Percentiles rank a stretch among this genome's conserved stretches.
These are phyloP conservation scores for Wickerhamomyces chaumierensis DNA, from an alignment of 805 yeast species.

Conservation along the genomic window DNA sequence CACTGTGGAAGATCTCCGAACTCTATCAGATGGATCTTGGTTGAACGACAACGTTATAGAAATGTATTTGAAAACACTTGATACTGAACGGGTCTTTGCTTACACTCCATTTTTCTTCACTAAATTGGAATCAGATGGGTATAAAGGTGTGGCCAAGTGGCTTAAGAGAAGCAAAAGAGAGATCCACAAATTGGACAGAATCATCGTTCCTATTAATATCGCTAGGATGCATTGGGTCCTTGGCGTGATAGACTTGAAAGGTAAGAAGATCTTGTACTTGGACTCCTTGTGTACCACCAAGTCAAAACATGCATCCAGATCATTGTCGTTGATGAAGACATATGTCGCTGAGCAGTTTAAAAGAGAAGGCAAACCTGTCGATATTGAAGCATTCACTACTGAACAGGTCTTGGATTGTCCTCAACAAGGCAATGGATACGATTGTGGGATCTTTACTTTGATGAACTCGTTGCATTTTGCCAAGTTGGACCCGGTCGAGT, in stretches of 20 bases:
- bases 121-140: conserved; percentile 60
- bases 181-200: conserved; percentile 48
- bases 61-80: conserved; percentile 43
- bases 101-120: conserved; percentile 88
- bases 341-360: conserved; percentile 64
- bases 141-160: conserved; percentile 76
- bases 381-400: conserved; percentile 23
- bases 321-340: conserved; percentile 36
- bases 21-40: conserved; percentile 68
- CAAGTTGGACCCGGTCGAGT: conserved; percentile 22
- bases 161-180: conserved; percentile 63
- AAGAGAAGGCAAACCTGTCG: conserved; percentile 25
- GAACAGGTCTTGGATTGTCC: conserved; percentile 42
- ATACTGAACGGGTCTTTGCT: conserved; percentile 35
- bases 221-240: conserved; percentile 87
- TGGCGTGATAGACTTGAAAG: conserved; percentile 59
- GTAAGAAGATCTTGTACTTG: conserved; percentile 50
- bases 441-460: conserved; percentile 92
- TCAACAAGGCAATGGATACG: conserved; percentile 80
- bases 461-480: conserved; percentile 59
- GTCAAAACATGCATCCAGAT: conserved; percentile 25
- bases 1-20: conserved; percentile 52
- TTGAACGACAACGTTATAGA: conserved; percentile 87
- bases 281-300: conserved; percentile 55
- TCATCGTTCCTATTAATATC: conserved; percentile 80